phyloP scores from a whole-genome alignment of 768 basidiomycete species.

The Galerina sulciceps region DNA sequence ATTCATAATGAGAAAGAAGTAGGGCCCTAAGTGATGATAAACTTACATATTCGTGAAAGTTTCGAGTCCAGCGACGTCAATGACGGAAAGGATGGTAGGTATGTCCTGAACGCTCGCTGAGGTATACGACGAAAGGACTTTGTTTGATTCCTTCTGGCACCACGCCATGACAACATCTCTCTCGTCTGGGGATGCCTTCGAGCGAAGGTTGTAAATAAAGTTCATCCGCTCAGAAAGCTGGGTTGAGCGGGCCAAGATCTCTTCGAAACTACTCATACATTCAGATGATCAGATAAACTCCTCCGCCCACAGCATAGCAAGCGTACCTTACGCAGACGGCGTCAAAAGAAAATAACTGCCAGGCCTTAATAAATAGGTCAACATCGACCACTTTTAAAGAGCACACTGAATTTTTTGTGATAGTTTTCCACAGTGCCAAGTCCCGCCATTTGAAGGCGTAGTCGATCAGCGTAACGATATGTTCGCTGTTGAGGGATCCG shows the following conservation, averaged over 20 bases:
- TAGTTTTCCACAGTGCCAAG: slow-evolving; percentile 27
- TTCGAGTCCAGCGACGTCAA: slow-evolving; percentile 18
- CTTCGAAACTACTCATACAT: slow-evolving; percentile 21
- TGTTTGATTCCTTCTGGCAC: slow-evolving; percentile 21
- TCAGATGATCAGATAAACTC: neutral
- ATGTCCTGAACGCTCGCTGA: slow-evolving; percentile 24
- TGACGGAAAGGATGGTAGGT: slow-evolving; percentile 25
- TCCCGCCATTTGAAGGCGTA: slow-evolving; percentile 33
- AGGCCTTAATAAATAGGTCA: slow-evolving; percentile 19
- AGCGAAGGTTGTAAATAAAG: slow-evolving; percentile 21
- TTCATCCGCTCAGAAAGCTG: slow-evolving; percentile 20
- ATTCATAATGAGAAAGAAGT: too few relatives aligned
- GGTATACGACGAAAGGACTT: slow-evolving; percentile 23
- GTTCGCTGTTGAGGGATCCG: slow-evolving; percentile 8
- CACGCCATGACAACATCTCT: slow-evolving; percentile 17
- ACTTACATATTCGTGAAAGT: too few relatives aligned
- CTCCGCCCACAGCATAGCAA: neutral
- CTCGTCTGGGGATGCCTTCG: slow-evolving; percentile 16
- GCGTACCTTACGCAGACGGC: slow-evolving; percentile 23
- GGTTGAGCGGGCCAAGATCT: slow-evolving; percentile 15
- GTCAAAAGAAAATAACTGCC: slow-evolving; percentile 28
- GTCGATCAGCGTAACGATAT: slow-evolving; percentile 18
- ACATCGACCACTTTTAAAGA: slow-evolving; percentile 14
- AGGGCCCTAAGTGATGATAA: too few relatives aligned
- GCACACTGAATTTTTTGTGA: slow-evolving; percentile 19